Evolutionary conservation across 2,329 filamentous ascomycete species (phyloP).

Genomic region (Colletotrichum sp.): DNA sequence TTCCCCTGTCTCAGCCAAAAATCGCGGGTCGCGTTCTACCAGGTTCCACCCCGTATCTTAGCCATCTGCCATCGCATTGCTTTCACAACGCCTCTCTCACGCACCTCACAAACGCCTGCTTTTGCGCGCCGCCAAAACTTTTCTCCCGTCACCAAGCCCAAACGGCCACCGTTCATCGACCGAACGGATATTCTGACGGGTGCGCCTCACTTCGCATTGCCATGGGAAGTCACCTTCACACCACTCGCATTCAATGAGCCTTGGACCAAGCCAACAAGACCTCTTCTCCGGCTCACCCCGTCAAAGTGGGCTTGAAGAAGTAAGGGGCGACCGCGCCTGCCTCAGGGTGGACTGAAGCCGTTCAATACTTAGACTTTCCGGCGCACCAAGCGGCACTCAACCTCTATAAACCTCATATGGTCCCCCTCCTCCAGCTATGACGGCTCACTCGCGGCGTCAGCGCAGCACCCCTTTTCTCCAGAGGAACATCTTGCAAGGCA

Average conservation of each 20-base stretch:
- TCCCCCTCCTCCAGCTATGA: slow-evolving; percentile 49
- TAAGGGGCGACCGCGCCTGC: not conserved
- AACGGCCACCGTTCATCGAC: not conserved
- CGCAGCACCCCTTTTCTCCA: slow-evolving; percentile 59
- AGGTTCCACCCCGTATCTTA: not conserved
- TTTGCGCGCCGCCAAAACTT: not conserved
- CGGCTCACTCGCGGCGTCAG: slow-evolving; percentile 48
- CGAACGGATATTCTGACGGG: not conserved
- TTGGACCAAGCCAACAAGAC: not conserved
- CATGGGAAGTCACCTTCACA: not conserved
- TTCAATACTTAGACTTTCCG: not conserved
- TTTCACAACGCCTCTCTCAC: not conserved
- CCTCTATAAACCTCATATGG: slow-evolving; percentile 10
- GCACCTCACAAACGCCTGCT: not conserved
- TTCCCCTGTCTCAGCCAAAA: not conserved
- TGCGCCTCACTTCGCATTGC: not conserved
- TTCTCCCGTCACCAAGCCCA: not conserved
- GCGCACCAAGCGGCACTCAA: slow-evolving; percentile 3
- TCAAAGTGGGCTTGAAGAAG: slow-evolving; percentile 16
- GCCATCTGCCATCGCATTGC: not conserved
- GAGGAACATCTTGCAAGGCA: slow-evolving; percentile 51
- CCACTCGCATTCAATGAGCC: not conserved
- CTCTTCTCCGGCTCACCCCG: not conserved
- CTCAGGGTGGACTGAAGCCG: not conserved
- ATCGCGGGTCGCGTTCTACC: slow-evolving; percentile 16